Evolutionary conservation across 257 asterid species (phyloP).

Genomic region (Prunella vulgaris): DNA sequence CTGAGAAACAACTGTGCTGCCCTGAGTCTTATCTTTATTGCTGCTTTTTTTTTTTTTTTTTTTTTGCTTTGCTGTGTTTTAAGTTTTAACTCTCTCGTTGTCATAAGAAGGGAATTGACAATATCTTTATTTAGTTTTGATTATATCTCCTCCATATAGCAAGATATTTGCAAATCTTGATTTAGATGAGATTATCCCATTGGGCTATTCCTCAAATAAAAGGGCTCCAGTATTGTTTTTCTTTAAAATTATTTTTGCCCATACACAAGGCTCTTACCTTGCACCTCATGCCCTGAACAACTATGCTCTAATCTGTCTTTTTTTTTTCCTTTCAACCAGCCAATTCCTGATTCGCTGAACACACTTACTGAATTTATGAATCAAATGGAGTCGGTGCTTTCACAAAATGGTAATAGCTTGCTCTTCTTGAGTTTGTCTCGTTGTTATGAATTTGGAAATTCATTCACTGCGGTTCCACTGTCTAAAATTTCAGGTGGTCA

Average conservation of each 20-base stretch:
- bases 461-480: not conserved
- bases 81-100: not conserved
- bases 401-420: conserved; percentile 51
- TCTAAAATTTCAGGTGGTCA: conserved; percentile 38
- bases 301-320: conserved; percentile 13
- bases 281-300: not conserved
- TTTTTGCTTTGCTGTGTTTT: no score
- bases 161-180: not conserved
- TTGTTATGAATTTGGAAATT: conserved; percentile 1
- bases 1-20: not conserved
- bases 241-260: not conserved
- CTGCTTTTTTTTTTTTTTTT: not conserved
- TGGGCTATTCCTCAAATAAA: not conserved
- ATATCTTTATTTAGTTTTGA: not conserved
- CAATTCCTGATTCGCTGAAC: conserved; percentile 79
- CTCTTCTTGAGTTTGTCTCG: conserved; percentile 10
- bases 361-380: conserved; percentile 72
- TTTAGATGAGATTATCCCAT: not conserved
- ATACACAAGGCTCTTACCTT: not conserved
- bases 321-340: conserved; percentile 37
- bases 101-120: not conserved
- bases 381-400: conserved; percentile 65
- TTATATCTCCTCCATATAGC: not conserved
- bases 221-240: not conserved
- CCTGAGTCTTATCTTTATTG: not conserved